Evolutionary conservation across 2,329 filamentous ascomycete genomes (phyloP).

Genomic region (Hymenoscyphus fraxineus): DNA sequence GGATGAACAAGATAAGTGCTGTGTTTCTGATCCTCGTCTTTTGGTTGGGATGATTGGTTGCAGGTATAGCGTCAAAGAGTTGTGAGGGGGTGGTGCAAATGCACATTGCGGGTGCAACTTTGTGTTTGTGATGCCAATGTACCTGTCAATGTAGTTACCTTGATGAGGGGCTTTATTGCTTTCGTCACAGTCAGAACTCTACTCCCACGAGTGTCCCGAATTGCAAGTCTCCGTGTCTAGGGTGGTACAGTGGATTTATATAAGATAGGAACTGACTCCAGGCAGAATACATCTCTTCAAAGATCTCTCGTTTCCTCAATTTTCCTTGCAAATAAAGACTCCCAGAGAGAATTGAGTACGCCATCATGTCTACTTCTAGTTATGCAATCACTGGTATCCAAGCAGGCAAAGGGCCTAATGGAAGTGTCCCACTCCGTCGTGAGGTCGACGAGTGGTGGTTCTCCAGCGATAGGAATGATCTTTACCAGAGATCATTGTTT

Average conservation of each 20-base stretch:
- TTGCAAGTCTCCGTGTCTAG: background rate
- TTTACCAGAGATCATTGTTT: slow-evolving; percentile 18
- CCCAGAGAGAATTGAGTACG: background rate
- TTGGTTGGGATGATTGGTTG: background rate
- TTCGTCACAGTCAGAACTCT: background rate
- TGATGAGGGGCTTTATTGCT: background rate
- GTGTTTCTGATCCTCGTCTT: background rate
- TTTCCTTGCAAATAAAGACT: background rate
- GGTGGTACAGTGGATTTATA: background rate
- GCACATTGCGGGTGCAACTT: background rate
- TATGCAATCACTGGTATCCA: slow-evolving; percentile 22
- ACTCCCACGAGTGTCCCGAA: background rate
- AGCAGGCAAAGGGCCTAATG: slow-evolving; percentile 15
- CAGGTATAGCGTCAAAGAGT: background rate
- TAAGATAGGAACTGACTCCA: background rate
- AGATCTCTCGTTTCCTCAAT: background rate
- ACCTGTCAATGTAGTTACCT: background rate
- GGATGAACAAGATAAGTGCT: background rate
- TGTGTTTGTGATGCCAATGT: background rate
- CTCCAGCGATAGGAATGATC: slow-evolving; percentile 17
- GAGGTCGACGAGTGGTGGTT: slow-evolving; percentile 23
- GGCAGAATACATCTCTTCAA: background rate
- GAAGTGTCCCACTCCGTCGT: slow-evolving; percentile 16
- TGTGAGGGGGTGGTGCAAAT: background rate
- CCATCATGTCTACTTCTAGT: slow-evolving; percentile 11